Evolutionary conservation across 2,329 filamentous ascomycete species (phyloP).

Genomic region (Stagonosporopsis chrysanthemi): DNA sequence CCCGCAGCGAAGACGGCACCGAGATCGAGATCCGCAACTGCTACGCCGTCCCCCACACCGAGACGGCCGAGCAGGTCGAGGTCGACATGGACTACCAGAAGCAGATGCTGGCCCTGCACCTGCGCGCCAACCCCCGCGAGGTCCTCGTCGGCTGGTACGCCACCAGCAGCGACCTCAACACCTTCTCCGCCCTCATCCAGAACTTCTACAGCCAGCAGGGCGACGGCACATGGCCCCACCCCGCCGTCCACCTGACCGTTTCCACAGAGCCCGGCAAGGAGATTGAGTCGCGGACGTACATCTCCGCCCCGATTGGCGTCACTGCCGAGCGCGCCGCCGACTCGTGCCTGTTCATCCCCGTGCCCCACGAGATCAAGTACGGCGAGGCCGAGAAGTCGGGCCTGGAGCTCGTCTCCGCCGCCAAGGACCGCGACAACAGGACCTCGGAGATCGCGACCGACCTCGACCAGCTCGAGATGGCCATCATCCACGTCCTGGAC

Average conservation of each 20-base stretch:
- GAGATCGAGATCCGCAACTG: conserved; percentile 95
- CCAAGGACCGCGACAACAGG: conserved; percentile 79
- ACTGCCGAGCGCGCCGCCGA: conserved; percentile 94
- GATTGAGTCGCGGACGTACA: conserved; percentile 91
- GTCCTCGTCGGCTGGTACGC: conserved; percentile 98
- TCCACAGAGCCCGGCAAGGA: conserved; percentile 87
- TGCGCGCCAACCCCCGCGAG: conserved; percentile 93
- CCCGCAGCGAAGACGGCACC: conserved; percentile 93
- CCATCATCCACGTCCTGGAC: conserved; percentile 84
- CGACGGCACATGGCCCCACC: conserved; percentile 95
- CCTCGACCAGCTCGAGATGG: conserved; percentile 85
- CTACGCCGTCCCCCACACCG: conserved; percentile 98
- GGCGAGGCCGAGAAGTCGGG: conserved; percentile 78
- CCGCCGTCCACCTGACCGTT: conserved; percentile 96
- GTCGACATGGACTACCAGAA: conserved; percentile 99
- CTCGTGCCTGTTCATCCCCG: conserved; percentile 96
- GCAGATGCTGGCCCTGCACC: conserved; percentile 94
- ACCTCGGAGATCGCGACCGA: conserved; percentile 79
- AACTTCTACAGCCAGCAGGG: conserved; percentile 99
- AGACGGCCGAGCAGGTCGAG: conserved; percentile 98
- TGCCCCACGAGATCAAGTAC: conserved; percentile 93
- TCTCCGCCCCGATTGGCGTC: conserved; percentile 92
- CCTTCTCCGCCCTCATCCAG: conserved; percentile 97
- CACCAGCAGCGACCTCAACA: conserved; percentile 95
- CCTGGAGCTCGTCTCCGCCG: conserved; percentile 83